A percentile compares a stretch with the other conserved stretches of the same genome.
Evolutionary conservation across 352 stramenopile genomes (phyloP).

Genomic region (Plasmopara viticola): DNA sequence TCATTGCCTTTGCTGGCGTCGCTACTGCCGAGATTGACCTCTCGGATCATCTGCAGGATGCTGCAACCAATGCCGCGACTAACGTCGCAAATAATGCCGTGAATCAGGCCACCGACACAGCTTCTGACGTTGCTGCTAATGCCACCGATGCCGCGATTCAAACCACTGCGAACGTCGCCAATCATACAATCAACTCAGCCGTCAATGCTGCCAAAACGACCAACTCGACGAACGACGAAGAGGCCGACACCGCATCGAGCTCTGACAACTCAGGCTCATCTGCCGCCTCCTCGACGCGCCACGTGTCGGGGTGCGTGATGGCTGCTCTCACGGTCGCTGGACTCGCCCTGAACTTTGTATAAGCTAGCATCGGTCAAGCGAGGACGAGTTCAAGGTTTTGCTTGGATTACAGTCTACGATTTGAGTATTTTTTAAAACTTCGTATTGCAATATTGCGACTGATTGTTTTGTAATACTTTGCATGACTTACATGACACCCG

Average conservation of each 20-base stretch:
- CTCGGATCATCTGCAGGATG: slow-evolving; percentile 10
- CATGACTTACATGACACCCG: too few species aligned
- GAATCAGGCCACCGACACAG: slow-evolving; percentile 5
- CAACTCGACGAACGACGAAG: slow-evolving; percentile 6
- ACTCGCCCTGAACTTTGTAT: slow-evolving; percentile 26
- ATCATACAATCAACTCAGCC: slow-evolving; percentile 7
- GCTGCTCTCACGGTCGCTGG: slow-evolving; percentile 14
- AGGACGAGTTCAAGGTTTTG: slow-evolving; percentile 1
- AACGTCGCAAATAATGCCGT: slow-evolving; percentile 6
- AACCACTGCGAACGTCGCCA: slow-evolving; percentile 9
- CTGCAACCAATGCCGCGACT: slow-evolving; percentile 11
- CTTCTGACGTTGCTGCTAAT: slow-evolving; percentile 4
- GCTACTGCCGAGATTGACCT: slow-evolving; percentile 10
- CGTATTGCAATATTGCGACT: too few species aligned
- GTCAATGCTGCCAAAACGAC: slow-evolving; percentile 11
- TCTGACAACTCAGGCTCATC: slow-evolving; percentile 8
- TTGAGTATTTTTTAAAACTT: too few species aligned
- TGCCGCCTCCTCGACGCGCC: slow-evolving; percentile 10
- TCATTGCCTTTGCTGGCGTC: slow-evolving; percentile 12
- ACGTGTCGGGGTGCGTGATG: slow-evolving; percentile 19
- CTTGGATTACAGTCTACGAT: too few species aligned
- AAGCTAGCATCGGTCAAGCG: slow-evolving; percentile 3
- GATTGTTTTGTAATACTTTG: too few species aligned
- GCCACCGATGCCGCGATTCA: slow-evolving; percentile 8
- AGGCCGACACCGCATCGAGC: slow-evolving; percentile 14